Conservation (phyloP, 345 rosid genomes). For the Turnera subulata region DNA sequence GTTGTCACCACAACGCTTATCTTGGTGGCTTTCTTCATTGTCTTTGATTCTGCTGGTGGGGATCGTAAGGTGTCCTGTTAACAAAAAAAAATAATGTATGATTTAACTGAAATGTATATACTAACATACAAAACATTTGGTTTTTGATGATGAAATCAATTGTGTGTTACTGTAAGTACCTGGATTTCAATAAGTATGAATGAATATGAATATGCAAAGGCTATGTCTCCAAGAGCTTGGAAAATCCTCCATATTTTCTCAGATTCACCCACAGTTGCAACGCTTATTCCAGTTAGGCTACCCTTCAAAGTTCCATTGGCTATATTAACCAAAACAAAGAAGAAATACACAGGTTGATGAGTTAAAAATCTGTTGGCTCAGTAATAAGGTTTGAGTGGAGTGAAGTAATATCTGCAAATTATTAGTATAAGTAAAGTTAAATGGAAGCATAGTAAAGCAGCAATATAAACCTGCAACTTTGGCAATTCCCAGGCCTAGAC, state of each 20-base stretch:
- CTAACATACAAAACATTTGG: no score
- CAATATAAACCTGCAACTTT: slow-evolving; percentile 19
- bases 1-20: slow-evolving; percentile 48
- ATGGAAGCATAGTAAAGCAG: no score
- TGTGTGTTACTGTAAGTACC: no score
- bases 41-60: slow-evolving; percentile 68
- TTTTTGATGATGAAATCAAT: no score
- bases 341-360: background rate
- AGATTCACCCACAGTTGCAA: slow-evolving; percentile 38
- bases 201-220: slow-evolving; percentile 72
- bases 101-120: no score
- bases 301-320: slow-evolving; percentile 40
- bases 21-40: slow-evolving; percentile 72
- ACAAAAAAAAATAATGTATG: background rate
- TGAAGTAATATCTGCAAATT: no score
- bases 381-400: background rate
- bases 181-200: slow-evolving; percentile 67
- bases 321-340: background rate
- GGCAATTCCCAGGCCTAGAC: slow-evolving; percentile 15
- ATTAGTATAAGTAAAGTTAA: background rate
- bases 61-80: slow-evolving; percentile 68
- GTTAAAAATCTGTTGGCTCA: background rate
- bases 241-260: slow-evolving; percentile 63
- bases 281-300: slow-evolving; percentile 49
- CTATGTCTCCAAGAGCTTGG: slow-evolving; percentile 79